Evolutionary conservation across 1,284 basidiomycete genomes (phyloP).

Genomic region (Irpex rosettiformis): DNA sequence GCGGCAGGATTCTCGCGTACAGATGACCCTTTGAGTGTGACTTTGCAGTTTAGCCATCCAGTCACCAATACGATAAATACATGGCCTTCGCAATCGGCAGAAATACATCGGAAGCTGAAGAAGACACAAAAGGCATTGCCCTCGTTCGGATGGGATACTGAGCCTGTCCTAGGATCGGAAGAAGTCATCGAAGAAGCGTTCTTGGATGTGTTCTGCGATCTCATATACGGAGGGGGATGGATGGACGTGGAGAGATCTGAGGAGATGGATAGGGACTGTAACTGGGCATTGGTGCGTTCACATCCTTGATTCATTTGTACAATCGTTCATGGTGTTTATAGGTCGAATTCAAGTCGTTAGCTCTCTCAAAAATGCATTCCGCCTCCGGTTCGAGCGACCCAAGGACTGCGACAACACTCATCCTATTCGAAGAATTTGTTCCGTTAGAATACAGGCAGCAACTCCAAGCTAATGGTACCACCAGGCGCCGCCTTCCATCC

Average conservation of each 20-base stretch:
- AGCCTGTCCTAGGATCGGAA: constrained; percentile 69
- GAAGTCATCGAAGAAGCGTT: constrained; percentile 84
- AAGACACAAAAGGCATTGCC: constrained; percentile 80
- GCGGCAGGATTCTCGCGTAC: constrained; percentile 73
- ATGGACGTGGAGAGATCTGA: constrained; percentile 72
- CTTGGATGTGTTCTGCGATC: constrained; percentile 82
- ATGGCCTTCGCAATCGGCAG: constrained; percentile 73
- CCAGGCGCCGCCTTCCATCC: constrained; percentile 33
- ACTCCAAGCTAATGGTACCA: constrained; percentile 42
- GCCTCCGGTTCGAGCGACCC: constrained; percentile 42
- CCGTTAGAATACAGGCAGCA: constrained; percentile 82
- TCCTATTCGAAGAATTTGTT: constrained; percentile 87
- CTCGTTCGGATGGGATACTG: constrained; percentile 82
- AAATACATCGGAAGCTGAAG: constrained; percentile 73
- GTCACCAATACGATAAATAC: constrained; percentile 59
- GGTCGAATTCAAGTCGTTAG: constrained; percentile 82
- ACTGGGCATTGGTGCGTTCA: constrained; percentile 84
- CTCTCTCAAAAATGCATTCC: constrained; percentile 32
- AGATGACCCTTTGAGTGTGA: constrained; percentile 70
- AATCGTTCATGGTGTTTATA: constrained; percentile 26
- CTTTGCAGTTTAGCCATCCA: constrained; percentile 78
- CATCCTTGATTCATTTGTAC: neutral
- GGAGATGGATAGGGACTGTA: constrained; percentile 77
- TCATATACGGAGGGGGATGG: constrained; percentile 80
- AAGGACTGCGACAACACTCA: constrained; percentile 52